Evolutionary conservation across 352 stramenopile species (phyloP).

Genomic region (Phytophthora vignae): DNA sequence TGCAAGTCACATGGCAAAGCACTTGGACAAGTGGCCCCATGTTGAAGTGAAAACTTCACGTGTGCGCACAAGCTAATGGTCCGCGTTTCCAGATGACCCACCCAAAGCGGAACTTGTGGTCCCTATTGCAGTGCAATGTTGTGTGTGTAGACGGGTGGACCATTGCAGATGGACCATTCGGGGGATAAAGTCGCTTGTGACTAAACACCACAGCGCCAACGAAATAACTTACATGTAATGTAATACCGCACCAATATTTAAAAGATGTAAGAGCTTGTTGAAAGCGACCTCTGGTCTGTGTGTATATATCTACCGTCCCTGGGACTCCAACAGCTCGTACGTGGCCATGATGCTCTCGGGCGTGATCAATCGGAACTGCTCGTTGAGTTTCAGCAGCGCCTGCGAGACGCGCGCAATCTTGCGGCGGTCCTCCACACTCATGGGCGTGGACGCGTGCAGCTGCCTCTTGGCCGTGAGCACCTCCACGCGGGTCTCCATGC

Average conservation of each 20-base stretch:
- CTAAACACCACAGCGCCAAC: neutral
- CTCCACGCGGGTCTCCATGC: constrained; percentile 88
- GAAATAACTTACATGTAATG: no score
- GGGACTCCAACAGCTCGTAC: constrained; percentile 67
- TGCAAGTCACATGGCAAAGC: no score
- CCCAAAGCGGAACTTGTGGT: no score
- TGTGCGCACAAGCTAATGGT: no score
- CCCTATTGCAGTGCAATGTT: no score
- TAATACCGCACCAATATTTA: no score
- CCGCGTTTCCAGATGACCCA: no score
- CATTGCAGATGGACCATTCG: no score
- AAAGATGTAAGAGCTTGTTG: neutral
- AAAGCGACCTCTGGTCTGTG: neutral
- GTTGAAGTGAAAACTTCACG: no score
- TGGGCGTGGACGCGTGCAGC: constrained; percentile 82
- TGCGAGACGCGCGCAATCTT: constrained; percentile 91
- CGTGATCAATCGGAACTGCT: constrained; percentile 92
- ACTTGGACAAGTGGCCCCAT: no score
- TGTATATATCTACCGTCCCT: constrained; percentile 32
- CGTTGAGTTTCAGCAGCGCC: constrained; percentile 87
- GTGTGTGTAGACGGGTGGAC: no score
- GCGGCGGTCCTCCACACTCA: constrained; percentile 82
- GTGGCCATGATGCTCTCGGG: constrained; percentile 92
- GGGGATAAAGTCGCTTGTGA: no score
- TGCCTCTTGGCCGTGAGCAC: constrained; percentile 92